phyloP scores from a whole-genome alignment of 2,329 filamentous ascomycete genomes.

The Ophiostoma tasmaniense region DNA sequence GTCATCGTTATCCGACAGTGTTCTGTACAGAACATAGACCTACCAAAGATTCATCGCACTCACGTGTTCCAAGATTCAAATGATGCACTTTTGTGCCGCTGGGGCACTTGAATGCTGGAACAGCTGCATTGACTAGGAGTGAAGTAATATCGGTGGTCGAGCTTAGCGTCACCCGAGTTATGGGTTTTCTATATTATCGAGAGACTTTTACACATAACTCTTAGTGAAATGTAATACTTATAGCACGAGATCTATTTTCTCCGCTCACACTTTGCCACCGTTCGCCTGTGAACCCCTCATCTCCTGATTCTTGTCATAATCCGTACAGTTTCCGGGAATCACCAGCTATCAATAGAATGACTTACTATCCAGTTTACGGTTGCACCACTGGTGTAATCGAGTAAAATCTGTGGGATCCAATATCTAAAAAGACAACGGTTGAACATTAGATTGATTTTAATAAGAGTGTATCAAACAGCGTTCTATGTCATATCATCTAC shows the following conservation, averaged over 20 bases:
- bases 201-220: too few relatives aligned
- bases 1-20: not conserved
- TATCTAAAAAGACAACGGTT: too few relatives aligned
- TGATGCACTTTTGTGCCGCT: constrained; percentile 14
- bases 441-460: too few relatives aligned
- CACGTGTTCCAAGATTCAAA: constrained; percentile 11
- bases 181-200: not conserved
- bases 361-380: too few relatives aligned
- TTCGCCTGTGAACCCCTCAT: not conserved
- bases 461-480: too few relatives aligned
- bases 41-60: constrained; percentile 15
- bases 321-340: not conserved
- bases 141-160: constrained; percentile 6
- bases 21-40: not conserved
- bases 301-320: not conserved
- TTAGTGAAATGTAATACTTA: not conserved
- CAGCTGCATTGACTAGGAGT: constrained; percentile 13
- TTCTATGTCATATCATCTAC: too few relatives aligned
- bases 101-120: constrained; percentile 15
- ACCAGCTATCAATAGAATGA: not conserved
- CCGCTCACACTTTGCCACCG: not conserved
- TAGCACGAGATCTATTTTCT: not conserved
- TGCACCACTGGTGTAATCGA: too few relatives aligned
- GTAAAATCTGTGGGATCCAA: too few relatives aligned
- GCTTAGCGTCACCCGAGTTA: not conserved